Conservation (phyloP, 2,329 filamentous ascomycete species). For the Myriosclerotinia duriaeana region DNA sequence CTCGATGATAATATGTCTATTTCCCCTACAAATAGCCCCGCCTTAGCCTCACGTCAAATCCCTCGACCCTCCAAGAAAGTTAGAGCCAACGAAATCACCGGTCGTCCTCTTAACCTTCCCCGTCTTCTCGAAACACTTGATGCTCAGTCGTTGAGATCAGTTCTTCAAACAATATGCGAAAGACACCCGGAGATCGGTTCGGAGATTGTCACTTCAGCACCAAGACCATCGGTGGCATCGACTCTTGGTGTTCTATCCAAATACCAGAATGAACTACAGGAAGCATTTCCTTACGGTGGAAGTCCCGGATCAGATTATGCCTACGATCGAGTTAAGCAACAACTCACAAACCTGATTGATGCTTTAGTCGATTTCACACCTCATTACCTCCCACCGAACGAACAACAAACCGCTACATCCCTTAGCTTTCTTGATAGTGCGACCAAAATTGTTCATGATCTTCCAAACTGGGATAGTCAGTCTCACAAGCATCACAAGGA, state of each 20-base stretch:
- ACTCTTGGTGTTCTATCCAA: constrained; percentile 77
- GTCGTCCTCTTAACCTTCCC: constrained; percentile 63
- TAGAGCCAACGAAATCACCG: constrained; percentile 64
- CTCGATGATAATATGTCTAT: constrained; percentile 84
- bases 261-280: constrained; percentile 76
- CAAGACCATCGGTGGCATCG: constrained; percentile 79
- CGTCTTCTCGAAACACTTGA: constrained; percentile 94
- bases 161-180: constrained; percentile 90
- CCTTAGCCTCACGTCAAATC: constrained; percentile 67
- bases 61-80: constrained; percentile 64
- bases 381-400: constrained; percentile 89
- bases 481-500: constrained; percentile 91
- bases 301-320: constrained; percentile 86
- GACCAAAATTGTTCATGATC: constrained; percentile 82
- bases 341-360: constrained; percentile 77
- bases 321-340: constrained; percentile 87
- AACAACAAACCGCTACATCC: constrained; percentile 78
- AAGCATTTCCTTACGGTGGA: constrained; percentile 81
- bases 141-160: constrained; percentile 75
- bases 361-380: constrained; percentile 92
- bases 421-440: constrained; percentile 86
- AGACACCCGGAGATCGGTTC: constrained; percentile 81
- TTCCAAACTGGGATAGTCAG: constrained; percentile 88
- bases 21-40: constrained; percentile 80
- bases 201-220: constrained; percentile 80